A percentile compares a stretch with the other conserved stretches of the same genome.
Evolutionary conservation across 1,139 yeast species (phyloP).

Genomic region (Lodderomyces beijingensis): DNA sequence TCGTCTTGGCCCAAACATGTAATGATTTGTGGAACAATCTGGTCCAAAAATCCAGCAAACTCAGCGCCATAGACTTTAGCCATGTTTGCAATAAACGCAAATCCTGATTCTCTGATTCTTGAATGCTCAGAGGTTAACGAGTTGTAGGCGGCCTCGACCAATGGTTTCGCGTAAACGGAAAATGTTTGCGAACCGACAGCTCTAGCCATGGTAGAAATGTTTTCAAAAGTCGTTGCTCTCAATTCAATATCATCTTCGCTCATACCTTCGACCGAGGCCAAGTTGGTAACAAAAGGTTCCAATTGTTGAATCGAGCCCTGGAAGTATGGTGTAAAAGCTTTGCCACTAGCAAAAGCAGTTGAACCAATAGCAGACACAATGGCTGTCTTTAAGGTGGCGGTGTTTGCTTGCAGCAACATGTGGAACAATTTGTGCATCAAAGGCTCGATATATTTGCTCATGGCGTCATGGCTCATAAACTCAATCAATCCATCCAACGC

Average conservation of each 20-base stretch:
- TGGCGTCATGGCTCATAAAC: constrained; percentile 83
- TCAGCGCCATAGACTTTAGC: constrained; percentile 93
- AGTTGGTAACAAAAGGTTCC: constrained; percentile 71
- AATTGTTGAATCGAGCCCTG: constrained; percentile 72
- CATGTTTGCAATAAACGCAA: constrained; percentile 90
- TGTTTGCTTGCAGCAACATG: constrained; percentile 67
- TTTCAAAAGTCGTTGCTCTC: constrained; percentile 88
- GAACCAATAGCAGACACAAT: constrained; percentile 96
- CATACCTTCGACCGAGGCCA: constrained; percentile 64
- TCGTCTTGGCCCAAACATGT: constrained; percentile 82
- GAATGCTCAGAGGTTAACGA: constrained; percentile 76
- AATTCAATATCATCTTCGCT: constrained; percentile 78
- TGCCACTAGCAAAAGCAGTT: constrained; percentile 93
- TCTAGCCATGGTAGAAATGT: constrained; percentile 90
- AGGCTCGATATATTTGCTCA: constrained; percentile 77
- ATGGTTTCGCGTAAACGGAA: constrained; percentile 79
- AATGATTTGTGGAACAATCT: constrained; percentile 79
- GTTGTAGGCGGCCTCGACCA: constrained; percentile 82
- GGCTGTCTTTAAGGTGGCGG: constrained; percentile 73
- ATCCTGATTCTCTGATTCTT: constrained; percentile 90
- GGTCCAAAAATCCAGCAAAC: constrained; percentile 80
- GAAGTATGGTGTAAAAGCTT: constrained; percentile 81
- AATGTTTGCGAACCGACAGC: constrained; percentile 93
- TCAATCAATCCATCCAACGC: constrained; percentile 92
- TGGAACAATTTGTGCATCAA: constrained; percentile 85